phyloP scores from a whole-genome alignment of 495 filamentous ascomycete species.

The Penicillium canariense region DNA sequence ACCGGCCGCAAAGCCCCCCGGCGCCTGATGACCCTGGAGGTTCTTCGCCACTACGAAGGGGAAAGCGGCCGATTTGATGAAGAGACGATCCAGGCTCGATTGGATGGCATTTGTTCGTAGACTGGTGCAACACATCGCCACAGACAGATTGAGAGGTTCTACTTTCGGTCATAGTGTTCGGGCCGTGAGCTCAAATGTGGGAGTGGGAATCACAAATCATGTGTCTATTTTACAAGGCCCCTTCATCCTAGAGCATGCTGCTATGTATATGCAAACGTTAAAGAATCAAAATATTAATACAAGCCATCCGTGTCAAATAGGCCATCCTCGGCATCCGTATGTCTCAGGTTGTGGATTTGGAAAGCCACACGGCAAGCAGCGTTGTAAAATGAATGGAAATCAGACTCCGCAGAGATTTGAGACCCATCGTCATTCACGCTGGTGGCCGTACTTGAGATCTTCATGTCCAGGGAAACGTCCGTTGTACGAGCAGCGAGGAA shows the following conservation, averaged over 20 bases:
- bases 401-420: slow-evolving; percentile 14
- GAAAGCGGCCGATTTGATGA: slow-evolving; percentile 45
- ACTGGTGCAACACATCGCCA: neutral
- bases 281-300: neutral
- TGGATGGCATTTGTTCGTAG: slow-evolving; percentile 33
- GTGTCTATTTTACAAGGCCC: neutral
- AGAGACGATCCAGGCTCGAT: slow-evolving; percentile 41
- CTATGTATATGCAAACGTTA: slow-evolving; percentile 1
- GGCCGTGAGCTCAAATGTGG: neutral
- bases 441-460: slow-evolving; percentile 12
- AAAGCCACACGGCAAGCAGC: slow-evolving; percentile 41
- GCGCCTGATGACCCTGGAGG: slow-evolving; percentile 67
- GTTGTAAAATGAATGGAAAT: slow-evolving; percentile 41
- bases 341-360: slow-evolving; percentile 17
- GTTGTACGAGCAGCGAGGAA: slow-evolving; percentile 27
- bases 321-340: neutral
- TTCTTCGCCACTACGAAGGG: slow-evolving; percentile 51
- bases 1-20: slow-evolving; percentile 78
- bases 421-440: neutral
- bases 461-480: slow-evolving; percentile 34
- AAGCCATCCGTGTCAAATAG: neutral
- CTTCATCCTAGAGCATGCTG: neutral
- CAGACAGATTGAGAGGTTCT: neutral
- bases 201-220: neutral
- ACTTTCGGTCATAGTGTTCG: neutral